These are phyloP conservation scores for Acorus calamus DNA, from an alignment of 106 monocot genomes.

Conservation along the genomic window DNA sequence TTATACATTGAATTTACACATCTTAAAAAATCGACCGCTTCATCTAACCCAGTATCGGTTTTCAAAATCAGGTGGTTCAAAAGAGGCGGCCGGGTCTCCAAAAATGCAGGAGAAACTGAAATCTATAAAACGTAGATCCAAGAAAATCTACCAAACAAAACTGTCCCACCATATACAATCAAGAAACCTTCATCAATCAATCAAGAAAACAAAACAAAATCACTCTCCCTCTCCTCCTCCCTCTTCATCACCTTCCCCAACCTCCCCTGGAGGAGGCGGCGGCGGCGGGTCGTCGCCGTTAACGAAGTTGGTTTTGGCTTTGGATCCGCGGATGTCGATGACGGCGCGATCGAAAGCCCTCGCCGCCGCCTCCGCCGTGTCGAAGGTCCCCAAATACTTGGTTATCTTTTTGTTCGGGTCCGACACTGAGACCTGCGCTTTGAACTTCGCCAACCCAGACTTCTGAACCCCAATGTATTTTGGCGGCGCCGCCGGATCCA, in stretches of 20 bases:
- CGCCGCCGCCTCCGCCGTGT: conserved; percentile 32
- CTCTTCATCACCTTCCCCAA: conserved; percentile 9
- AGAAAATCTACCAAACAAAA: no score
- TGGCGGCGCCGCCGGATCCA: not conserved
- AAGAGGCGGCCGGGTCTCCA: no score
- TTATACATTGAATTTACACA: no score
- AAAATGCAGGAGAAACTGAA: no score
- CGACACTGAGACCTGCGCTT: conserved; percentile 18
- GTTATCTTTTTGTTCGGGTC: conserved; percentile 39
- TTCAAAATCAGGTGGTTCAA: no score
- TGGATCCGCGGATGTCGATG: conserved; percentile 22
- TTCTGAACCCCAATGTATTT: conserved; percentile 31
- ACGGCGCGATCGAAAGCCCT: conserved; percentile 30
- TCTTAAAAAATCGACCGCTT: no score
- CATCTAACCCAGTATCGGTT: no score
- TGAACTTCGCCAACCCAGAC: conserved; percentile 29
- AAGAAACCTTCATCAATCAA: no score
- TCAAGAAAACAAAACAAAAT: no score
- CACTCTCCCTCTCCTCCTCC: conserved; percentile 18
- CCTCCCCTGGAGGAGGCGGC: conserved; percentile 11
- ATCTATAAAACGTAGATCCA: no score
- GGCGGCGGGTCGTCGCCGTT: not conserved
- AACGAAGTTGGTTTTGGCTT: conserved; percentile 37
- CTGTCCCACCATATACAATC: not conserved
- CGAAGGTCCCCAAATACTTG: conserved; percentile 36